Evolutionary conservation across 352 stramenopile genomes (phyloP).

Genomic region (Phytophthora podocarpi): DNA sequence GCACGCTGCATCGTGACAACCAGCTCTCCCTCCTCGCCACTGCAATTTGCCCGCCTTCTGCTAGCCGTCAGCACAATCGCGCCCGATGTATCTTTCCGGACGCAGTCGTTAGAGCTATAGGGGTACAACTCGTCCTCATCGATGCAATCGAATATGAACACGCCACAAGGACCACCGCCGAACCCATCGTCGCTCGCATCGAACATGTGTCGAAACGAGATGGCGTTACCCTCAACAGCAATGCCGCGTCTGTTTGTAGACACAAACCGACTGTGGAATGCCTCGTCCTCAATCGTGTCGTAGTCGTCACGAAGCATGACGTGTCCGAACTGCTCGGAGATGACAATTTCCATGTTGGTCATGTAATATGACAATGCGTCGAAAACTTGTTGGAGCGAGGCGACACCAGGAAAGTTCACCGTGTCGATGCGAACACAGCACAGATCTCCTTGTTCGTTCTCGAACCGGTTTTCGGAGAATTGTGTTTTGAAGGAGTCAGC

Average conservation of each 20-base stretch:
- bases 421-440: slow-evolving; percentile 40
- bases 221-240: slow-evolving; percentile 32
- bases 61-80: slow-evolving; percentile 32
- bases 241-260: slow-evolving; percentile 26
- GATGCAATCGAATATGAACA: slow-evolving; percentile 28
- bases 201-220: slow-evolving; percentile 33
- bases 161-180: slow-evolving; percentile 4
- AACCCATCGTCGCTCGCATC: slow-evolving; percentile 7
- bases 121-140: slow-evolving; percentile 37
- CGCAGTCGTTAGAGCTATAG: slow-evolving; percentile 21
- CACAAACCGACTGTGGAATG: slow-evolving; percentile 36
- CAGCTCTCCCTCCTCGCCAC: slow-evolving; percentile 4
- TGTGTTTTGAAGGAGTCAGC: slow-evolving; percentile 19
- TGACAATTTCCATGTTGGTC: slow-evolving; percentile 47
- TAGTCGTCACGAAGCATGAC: slow-evolving; percentile 47
- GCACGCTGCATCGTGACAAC: slow-evolving; percentile 34
- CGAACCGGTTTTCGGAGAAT: slow-evolving; percentile 34
- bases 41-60: slow-evolving; percentile 1
- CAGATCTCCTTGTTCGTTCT: slow-evolving; percentile 33
- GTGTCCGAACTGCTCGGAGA: slow-evolving; percentile 39
- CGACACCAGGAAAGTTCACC: slow-evolving; percentile 29
- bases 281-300: slow-evolving; percentile 28
- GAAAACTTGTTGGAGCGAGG: slow-evolving; percentile 39
- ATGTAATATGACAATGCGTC: slow-evolving; percentile 38
- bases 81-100: slow-evolving; percentile 33